Base-by-base conservation (phyloP, 768 basidiomycete species). In the Agrocybe praecox region DNA sequence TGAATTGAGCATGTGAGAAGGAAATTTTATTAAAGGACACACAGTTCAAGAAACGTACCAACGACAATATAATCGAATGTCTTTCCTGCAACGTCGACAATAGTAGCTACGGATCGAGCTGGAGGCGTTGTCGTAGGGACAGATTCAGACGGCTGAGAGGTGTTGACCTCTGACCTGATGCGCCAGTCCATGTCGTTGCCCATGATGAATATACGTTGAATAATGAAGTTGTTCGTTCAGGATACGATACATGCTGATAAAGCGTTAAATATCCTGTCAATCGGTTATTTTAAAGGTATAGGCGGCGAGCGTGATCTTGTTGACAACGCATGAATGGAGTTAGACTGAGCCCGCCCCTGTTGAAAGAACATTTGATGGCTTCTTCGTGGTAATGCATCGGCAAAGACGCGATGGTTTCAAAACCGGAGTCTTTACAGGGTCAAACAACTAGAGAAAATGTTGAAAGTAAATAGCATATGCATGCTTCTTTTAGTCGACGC, bases 11-110 rank as follows among this genome's bases (percentile, higher is more conserved):
- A 49, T n/a, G 7, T 26, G 7, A 34, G 21, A 32, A 18, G 21
- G 19, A 50, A 2, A n/a, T n/a, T n/a, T n/a, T n/a, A 34, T 4
- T 43, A 12, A 24, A 6, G 15, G 26, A 29, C 26, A 23, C 21
- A 26, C 11, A 44, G 15, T 3, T 17, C 6, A 26, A 6, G 15
- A 23, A 40, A 33, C 40, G 19, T 45, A 53, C 52, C 52, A 12
- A 45, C 44, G n/a, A 53, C 21, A 21, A 53, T 21, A 26, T 44
- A 53, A 18, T 53, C 52, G 26, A 53, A 53, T 4, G 43, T 53
- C 24, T 53, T 53, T 6, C 44, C 52, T 2, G 52, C 24, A 10
- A 53, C 43, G 12, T 53, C 42, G 43, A 53, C 45, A 53, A 42
- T 46, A 12, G 43, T 44, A 53, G 52, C 7, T 42, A 45, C 34